Evolutionary conservation across 23 red algal genomes (phyloP).

Genomic region (Gracilaria domingensis): DNA sequence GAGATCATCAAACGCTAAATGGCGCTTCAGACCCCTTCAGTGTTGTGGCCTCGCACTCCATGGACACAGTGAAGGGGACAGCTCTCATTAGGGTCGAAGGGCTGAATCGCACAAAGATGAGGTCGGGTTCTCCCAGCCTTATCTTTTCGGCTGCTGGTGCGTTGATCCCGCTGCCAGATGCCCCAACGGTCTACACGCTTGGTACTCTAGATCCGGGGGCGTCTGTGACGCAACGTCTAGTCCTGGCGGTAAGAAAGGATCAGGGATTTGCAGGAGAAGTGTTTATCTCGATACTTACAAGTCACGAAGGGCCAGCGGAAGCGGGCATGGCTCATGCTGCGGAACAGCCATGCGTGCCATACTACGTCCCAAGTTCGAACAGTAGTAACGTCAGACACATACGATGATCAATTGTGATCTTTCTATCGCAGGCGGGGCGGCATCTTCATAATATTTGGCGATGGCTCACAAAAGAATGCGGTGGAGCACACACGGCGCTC

Average conservation of each 20-base stretch:
- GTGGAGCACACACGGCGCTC: no score
- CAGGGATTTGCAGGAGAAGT: slow-evolving; percentile 67
- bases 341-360: slow-evolving; percentile 65
- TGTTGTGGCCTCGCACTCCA: slow-evolving; percentile 61
- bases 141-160: slow-evolving; percentile 55
- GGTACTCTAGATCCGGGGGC: slow-evolving; percentile 49
- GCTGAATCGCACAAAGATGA: slow-evolving; percentile 45
- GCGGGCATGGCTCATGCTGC: not conserved
- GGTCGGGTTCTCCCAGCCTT: slow-evolving; percentile 26
- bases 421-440: no score
- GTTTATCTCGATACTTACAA: slow-evolving; percentile 50
- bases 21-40: slow-evolving; percentile 74
- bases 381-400: no score
- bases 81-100: slow-evolving; percentile 53
- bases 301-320: slow-evolving; percentile 28
- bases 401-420: no score
- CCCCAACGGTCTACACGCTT: slow-evolving; percentile 31
- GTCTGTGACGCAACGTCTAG: slow-evolving; percentile 38
- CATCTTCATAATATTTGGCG: no score
- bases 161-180: slow-evolving; percentile 61
- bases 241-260: slow-evolving; percentile 57
- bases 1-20: slow-evolving; percentile 59
- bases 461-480: no score
- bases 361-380: slow-evolving; percentile 76
- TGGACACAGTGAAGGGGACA: slow-evolving; percentile 65